Percentiles rank a stretch among this genome's conserved stretches.
Evolutionary conservation across 2,329 filamentous ascomycete genomes (phyloP).

Genomic region (Teratosphaeria destructans): DNA sequence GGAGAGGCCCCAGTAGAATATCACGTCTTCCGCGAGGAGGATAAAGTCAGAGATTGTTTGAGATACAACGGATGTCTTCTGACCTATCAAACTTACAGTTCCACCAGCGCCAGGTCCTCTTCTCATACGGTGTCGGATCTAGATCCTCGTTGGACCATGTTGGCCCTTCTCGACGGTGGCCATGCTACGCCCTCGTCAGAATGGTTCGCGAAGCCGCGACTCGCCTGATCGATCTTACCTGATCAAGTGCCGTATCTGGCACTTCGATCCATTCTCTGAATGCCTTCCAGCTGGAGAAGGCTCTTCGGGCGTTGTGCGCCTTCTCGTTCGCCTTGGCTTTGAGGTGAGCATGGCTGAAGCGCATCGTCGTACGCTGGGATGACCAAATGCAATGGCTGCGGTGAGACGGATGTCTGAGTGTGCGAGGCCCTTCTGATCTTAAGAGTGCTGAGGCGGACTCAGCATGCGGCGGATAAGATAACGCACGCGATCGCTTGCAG

Average conservation of each 20-base stretch:
- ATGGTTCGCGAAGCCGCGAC: neutral
- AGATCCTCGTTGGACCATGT: slow-evolving; percentile 22
- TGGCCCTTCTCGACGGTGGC: slow-evolving; percentile 4
- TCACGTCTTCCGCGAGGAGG: slow-evolving; percentile 8
- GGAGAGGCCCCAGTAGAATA: slow-evolving; percentile 31
- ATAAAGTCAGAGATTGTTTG: too few relatives aligned
- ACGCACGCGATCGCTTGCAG: neutral
- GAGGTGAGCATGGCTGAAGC: neutral
- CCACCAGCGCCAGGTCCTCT: slow-evolving; percentile 31
- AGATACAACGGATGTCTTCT: too few relatives aligned
- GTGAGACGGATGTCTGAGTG: neutral
- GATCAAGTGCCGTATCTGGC: slow-evolving; percentile 12
- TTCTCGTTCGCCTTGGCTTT: slow-evolving; percentile 5
- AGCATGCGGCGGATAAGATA: neutral
- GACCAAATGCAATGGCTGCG: neutral
- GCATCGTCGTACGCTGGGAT: neutral
- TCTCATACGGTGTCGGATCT: slow-evolving; percentile 29
- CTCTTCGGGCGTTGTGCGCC: slow-evolving; percentile 6
- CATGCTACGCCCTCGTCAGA: slow-evolving; percentile 2
- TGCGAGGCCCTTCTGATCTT: neutral
- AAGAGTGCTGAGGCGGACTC: neutral
- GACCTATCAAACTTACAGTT: slow-evolving; percentile 17
- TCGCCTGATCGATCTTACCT: neutral
- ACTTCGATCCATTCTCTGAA: slow-evolving; percentile 16
- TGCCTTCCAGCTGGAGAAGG: slow-evolving; percentile 14